phyloP scores from a whole-genome alignment of 768 basidiomycete species.

The Lanmaoa pseudosensibilis region DNA sequence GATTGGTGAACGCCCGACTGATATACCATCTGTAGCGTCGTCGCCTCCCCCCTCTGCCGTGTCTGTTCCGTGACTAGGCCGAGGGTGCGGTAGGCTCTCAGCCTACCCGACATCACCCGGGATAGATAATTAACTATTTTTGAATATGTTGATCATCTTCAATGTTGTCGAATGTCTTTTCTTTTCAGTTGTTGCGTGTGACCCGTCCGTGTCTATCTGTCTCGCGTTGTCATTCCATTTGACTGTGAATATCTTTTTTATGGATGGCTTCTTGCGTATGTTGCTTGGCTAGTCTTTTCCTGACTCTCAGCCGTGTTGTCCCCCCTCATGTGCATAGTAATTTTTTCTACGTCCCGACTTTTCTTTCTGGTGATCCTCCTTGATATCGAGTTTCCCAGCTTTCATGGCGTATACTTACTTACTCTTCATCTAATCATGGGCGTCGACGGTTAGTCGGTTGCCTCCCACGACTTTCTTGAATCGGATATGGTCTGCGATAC shows the following conservation, averaged over 20 bases:
- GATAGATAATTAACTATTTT: conserved; percentile 33
- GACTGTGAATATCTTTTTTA: conserved; percentile 6
- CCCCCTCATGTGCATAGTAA: conserved; percentile 26
- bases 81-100: background rate
- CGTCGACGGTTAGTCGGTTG: conserved; percentile 17
- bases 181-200: conserved; percentile 14
- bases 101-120: conserved; percentile 9
- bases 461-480: conserved; percentile 20
- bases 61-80: conserved; percentile 24
- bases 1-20: conserved; percentile 18
- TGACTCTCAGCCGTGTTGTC: conserved; percentile 3
- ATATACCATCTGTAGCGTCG: conserved; percentile 29
- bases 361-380: conserved; percentile 3
- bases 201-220: conserved; percentile 8
- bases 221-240: conserved; percentile 10
- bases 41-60: conserved; percentile 34
- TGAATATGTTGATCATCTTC: conserved; percentile 37
- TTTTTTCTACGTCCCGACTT: background rate
- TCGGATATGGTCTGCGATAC: conserved; percentile 36
- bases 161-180: conserved; percentile 19
- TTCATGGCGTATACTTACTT: conserved; percentile 29
- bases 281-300: conserved; percentile 19
- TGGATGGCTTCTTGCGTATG: conserved; percentile 24
- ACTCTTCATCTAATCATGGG: conserved; percentile 25
- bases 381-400: conserved; percentile 14